Base-by-base conservation (phyloP, 108 stramenopile genomes). In the Cylindrotheca fusiformis region DNA sequence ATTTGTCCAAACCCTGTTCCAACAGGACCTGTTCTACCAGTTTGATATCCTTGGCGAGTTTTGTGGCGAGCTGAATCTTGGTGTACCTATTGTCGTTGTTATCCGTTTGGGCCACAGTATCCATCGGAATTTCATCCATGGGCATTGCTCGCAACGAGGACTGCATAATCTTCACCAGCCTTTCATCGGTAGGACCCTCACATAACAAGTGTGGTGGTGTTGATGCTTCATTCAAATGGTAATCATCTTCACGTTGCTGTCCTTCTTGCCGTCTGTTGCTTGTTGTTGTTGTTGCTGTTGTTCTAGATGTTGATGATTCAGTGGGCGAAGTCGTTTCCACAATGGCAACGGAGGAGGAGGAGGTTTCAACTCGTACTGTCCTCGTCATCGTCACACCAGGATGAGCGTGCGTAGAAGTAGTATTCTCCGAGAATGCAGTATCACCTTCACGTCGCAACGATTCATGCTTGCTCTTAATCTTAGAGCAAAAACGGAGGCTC, bases 1-100 rank as follows among this genome's bases (percentile, higher is more conserved):
- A 36, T 18, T 41, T 3, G 53, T 72, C 71, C n/a, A 72, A 22
- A 1, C 52, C 60, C 24, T 71, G 51, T 27, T 71, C 69, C 19
- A 26, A 10, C n/a, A 72, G 29, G 18, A 65, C 63, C 6, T 65
- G 47, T 51, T 64, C 46, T 0, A 58, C 53, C 2, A 64, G 45
- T 51, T 23, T 23, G 4, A 72, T 58, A 44, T 64, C 71, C 1
- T 45, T 19, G 18, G 57, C 63, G 2, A 72, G 19, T 31, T 59
- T 53, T 3, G 18, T 51, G 25, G 30, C 55, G 1, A 61, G 14
- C 48, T 48, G 23, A 19, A 17, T 27, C 0, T 33, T 59, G 32
- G 6, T 14, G 36, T 14, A 10, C 6, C 36, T 14, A 41, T 41
- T 14, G 36, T 10, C 36, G 14, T 41, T 14, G 14, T 6, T 41